These are phyloP conservation scores for Aspergillus uvarum DNA, from an alignment of 2,329 filamentous ascomycete genomes.

Conservation along the genomic window DNA sequence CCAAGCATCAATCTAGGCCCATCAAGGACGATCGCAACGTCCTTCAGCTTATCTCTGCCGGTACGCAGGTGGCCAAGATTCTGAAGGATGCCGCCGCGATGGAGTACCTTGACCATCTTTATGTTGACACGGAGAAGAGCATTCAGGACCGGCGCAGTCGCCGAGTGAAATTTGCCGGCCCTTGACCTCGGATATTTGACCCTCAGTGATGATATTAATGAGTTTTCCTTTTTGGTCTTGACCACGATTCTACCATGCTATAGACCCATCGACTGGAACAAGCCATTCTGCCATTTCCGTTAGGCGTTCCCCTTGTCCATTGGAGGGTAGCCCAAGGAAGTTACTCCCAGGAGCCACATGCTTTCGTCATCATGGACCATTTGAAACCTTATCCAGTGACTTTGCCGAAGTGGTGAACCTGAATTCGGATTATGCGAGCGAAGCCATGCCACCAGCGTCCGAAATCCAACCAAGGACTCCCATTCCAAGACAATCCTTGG, in stretches of 20 bases:
- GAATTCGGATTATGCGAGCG: neutral
- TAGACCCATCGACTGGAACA: neutral
- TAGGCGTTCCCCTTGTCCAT: neutral
- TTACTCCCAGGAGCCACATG: neutral
- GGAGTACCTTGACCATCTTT: conserved; percentile 77
- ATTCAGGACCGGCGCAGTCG: conserved; percentile 64
- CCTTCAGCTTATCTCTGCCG: conserved; percentile 80
- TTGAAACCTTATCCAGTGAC: neutral
- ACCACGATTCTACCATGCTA: conserved; percentile 1
- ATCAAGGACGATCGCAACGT: conserved; percentile 88
- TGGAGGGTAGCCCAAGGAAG: conserved; percentile 6
- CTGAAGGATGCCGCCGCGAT: conserved; percentile 80
- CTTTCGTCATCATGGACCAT: neutral
- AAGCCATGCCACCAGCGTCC: neutral
- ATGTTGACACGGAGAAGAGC: conserved; percentile 75
- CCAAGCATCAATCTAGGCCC: conserved; percentile 77
- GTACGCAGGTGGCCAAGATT: conserved; percentile 84
- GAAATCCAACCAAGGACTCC: neutral
- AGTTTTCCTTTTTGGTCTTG: conserved; percentile 12
- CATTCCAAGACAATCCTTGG: neutral
- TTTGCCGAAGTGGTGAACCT: neutral
- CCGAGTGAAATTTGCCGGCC: conserved; percentile 37
- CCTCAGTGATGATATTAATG: conserved; percentile 12
- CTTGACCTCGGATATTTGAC: conserved; percentile 22
- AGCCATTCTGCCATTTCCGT: neutral